Conservation (phyloP, 2,329 filamentous ascomycete genomes). For the Teratosphaeria epicoccoides region DNA sequence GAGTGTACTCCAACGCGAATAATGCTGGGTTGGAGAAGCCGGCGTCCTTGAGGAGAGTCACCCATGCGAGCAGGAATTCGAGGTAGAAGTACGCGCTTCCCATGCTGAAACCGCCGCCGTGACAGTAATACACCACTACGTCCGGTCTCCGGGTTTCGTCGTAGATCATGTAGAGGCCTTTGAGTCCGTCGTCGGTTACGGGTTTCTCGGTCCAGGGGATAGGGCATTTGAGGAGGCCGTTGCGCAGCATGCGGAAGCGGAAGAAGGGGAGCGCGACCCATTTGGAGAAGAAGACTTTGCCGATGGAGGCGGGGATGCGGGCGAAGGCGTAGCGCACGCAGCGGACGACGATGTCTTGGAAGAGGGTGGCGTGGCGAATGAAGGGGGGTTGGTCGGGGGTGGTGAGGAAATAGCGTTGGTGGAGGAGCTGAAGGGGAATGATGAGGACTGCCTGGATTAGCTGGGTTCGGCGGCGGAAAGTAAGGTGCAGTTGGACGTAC, state of each 20-base stretch:
- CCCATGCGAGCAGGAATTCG: slow-evolving; percentile 68
- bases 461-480: too few relatives aligned
- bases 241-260: slow-evolving; percentile 62
- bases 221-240: slow-evolving; percentile 54
- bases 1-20: slow-evolving; percentile 69
- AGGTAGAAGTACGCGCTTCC: slow-evolving; percentile 75
- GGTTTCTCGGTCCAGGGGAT: slow-evolving; percentile 54
- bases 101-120: slow-evolving; percentile 77
- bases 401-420: slow-evolving; percentile 45
- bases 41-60: slow-evolving; percentile 50
- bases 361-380: slow-evolving; percentile 57
- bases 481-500: slow-evolving; percentile 40
- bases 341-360: slow-evolving; percentile 67
- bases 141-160: slow-evolving; percentile 55
- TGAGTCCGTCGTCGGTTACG: slow-evolving; percentile 34
- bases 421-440: slow-evolving; percentile 49
- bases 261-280: slow-evolving; percentile 63
- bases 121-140: slow-evolving; percentile 70
- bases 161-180: slow-evolving; percentile 60
- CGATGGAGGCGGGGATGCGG: slow-evolving; percentile 56
- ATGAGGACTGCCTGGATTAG: slow-evolving; percentile 37
- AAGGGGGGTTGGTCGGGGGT: slow-evolving; percentile 47
- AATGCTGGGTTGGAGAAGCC: slow-evolving; percentile 68
- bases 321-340: slow-evolving; percentile 71
- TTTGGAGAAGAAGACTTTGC: slow-evolving; percentile 68